Percentiles rank a stretch among this genome's conserved stretches.
Evolutionary conservation across 768 basidiomycete genomes (phyloP).

Genomic region (Trametopsis cervina): DNA sequence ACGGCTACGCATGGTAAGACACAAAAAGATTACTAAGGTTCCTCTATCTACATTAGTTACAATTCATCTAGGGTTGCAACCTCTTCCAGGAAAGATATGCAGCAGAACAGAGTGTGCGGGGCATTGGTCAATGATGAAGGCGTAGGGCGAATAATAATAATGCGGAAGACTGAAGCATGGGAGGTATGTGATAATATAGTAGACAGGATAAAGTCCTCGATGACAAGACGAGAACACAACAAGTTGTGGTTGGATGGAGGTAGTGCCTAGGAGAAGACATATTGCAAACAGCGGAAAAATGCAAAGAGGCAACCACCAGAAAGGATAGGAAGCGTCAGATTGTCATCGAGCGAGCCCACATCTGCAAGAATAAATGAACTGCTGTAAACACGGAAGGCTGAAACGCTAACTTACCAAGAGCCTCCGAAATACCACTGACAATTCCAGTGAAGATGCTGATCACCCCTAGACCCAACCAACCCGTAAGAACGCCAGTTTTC

Average conservation of each 20-base stretch:
- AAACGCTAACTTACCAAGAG: slow-evolving; percentile 53
- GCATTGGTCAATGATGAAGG: neutral
- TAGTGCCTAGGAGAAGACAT: slow-evolving; percentile 19
- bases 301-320: slow-evolving; percentile 69
- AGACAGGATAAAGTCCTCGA: neutral
- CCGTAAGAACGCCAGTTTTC: slow-evolving; percentile 28
- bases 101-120: slow-evolving; percentile 10
- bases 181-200: neutral
- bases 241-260: too few relatives aligned
- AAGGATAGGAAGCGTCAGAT: slow-evolving; percentile 83
- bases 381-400: slow-evolving; percentile 3
- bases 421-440: slow-evolving; percentile 83
- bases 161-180: neutral
- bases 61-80: neutral
- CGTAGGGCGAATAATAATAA: neutral
- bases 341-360: slow-evolving; percentile 81
- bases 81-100: slow-evolving; percentile 22
- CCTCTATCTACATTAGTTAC: slow-evolving; percentile 5
- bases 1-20: neutral
- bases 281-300: slow-evolving; percentile 37
- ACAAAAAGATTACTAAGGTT: slow-evolving; percentile 14
- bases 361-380: slow-evolving; percentile 36
- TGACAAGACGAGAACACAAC: neutral
- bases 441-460: slow-evolving; percentile 64
- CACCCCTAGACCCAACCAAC: slow-evolving; percentile 42